Conservation (phyloP, 108 stramenopile genomes). For the Skeletonema marinoi region DNA sequence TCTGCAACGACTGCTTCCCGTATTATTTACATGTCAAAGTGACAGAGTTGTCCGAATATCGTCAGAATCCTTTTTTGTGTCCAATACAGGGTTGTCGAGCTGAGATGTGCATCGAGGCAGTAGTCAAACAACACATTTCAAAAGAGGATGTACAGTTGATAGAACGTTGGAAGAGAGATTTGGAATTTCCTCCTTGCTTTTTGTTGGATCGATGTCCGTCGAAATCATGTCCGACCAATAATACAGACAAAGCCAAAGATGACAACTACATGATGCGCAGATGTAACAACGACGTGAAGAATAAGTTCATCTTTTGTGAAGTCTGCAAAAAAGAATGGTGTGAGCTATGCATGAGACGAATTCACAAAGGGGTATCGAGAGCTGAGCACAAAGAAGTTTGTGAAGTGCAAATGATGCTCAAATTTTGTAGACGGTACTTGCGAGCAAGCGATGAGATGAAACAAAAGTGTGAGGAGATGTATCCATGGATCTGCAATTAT, state of each 20-base stretch:
- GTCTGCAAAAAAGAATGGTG: background rate
- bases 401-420: too few relatives aligned
- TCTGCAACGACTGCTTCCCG: background rate
- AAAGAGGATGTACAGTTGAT: background rate
- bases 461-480: background rate
- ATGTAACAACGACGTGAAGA: background rate
- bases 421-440: too few relatives aligned
- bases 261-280: background rate
- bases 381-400: background rate
- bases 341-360: background rate
- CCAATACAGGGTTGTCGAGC: background rate
- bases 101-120: background rate
- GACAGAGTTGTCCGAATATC: background rate
- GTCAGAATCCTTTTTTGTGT: background rate
- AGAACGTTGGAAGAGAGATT: background rate
- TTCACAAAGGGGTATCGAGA: background rate
- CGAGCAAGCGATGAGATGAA: too few relatives aligned
- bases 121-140: background rate
- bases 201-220: background rate
- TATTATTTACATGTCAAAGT: background rate
- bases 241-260: background rate
- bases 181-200: background rate
- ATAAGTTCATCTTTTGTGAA: background rate
- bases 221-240: background rate
- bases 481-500: constrained; percentile 53